phyloP scores from a whole-genome alignment of 2,329 filamentous ascomycete genomes.

The Fusarium newnesense region DNA sequence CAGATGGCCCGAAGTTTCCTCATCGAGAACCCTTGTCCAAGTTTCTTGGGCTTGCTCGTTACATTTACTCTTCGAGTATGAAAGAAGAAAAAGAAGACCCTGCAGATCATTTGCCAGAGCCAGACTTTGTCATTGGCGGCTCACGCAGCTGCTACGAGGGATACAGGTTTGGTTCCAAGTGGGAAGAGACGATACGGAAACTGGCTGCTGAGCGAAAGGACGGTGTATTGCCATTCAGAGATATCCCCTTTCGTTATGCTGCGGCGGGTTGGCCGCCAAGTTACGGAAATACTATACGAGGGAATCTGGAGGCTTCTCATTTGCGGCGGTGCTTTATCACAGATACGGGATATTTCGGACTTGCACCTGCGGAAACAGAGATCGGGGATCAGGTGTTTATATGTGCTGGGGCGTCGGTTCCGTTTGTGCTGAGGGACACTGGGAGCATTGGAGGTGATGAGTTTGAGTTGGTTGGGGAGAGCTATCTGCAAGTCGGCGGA shows the following conservation, averaged over 20 bases:
- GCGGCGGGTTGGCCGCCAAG: neutral
- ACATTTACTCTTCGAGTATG: neutral
- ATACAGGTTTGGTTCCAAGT: neutral
- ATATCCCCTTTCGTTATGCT: neutral
- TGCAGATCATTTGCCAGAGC: no score
- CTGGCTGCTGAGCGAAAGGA: neutral
- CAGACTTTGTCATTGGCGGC: neutral
- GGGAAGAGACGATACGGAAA: neutral
- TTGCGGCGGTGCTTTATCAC: neutral
- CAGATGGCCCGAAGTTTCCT: rapidly evolving
- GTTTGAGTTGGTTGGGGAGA: neutral
- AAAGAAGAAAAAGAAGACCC: neutral
- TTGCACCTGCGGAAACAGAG: neutral
- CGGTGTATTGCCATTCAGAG: neutral
- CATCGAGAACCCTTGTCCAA: neutral
- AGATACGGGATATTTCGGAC: neutral
- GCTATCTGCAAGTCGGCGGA: neutral
- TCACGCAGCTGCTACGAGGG: no score
- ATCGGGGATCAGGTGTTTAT: rapidly evolving
- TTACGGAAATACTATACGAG: rapidly evolving
- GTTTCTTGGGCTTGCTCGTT: neutral
- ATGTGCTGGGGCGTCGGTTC: neutral
- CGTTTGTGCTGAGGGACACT: rapidly evolving
- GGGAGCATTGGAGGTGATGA: rapidly evolving
- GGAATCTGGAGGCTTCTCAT: neutral